Evolutionary conservation across 176 grass and related monocot genomes (phyloP), one percentile per base, ranked within the genome.

Genomic region (Oryza brachyantha): DNA sequence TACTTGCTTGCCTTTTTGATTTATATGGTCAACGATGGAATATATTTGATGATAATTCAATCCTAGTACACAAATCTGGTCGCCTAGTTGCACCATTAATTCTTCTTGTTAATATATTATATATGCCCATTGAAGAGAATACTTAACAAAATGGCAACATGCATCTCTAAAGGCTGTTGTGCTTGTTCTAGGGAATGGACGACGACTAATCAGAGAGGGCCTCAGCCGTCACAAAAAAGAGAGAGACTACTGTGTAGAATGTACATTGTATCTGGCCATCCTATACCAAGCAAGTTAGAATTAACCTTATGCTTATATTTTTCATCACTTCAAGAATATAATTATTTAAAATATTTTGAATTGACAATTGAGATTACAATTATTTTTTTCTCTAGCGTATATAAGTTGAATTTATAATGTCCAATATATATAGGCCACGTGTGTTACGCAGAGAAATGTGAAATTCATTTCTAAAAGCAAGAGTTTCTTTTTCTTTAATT

Each of bases 131-230:
- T 41, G 24, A 64, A 74, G 43, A 57, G 80, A 83, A 83, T 73
- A n/a, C n/a, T n/a, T n/a, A 57, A 74, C 24, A 82, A 64, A 28
- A 66, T 82, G 70, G 32, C 60, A 62, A 76, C 73, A 76, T 70
- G 66, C 66, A 70, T 70, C 24, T 43, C 24, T 43, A 43, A 43
- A 68, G 41, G 66, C 39, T 41, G 11, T 11, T 16, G 37, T 68
- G n/a, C 66, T 11, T 16, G 37, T 68, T 10, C 66, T 26, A 68
- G 22, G 24, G 17, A 41, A 68, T 8, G 37, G 36, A 24, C 64
- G 10, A 10, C 32, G 48, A 66, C 37, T 65, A 28, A 65, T 39
- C 11, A 24, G 11, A 14, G 66, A 68, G 5, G 12, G 22, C 22
- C 4, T 24, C 10, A 38, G n/a, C 36, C 65, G 65, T 40, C n/a